A percentile compares a stretch with the other conserved stretches of the same genome.
phyloP scores from a whole-genome alignment of 225 moss, liverwort and hornwort species.

The Lunularia cruciata region DNA sequence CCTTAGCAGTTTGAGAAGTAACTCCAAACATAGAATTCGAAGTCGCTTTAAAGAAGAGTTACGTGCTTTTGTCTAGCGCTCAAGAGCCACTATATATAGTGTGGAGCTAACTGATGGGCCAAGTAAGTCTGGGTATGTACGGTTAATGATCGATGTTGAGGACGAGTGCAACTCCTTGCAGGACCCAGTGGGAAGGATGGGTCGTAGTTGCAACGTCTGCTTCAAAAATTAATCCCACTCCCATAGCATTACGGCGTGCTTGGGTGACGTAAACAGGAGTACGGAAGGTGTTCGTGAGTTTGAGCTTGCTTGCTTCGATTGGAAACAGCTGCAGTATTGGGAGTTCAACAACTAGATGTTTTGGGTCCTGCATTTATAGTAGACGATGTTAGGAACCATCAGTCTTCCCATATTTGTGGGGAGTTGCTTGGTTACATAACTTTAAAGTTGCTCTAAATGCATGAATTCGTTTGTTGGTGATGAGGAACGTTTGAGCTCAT shows the following conservation, averaged over 20 bases:
- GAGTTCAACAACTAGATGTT: conserved; percentile 74
- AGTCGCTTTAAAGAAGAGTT: no score
- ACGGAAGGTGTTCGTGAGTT: conserved; percentile 86
- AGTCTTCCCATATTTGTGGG: no score
- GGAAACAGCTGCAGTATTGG: conserved; percentile 85
- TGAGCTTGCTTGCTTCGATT: conserved; percentile 85
- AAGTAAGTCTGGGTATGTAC: no score
- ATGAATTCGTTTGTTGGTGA: no score
- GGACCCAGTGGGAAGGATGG: conserved; percentile 86
- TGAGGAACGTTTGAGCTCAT: no score
- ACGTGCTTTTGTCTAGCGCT: no score
- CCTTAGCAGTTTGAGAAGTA: no score
- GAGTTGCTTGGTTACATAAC: no score
- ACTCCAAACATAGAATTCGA: no score
- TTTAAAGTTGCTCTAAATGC: no score
- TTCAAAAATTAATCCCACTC: conserved; percentile 88
- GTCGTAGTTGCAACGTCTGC: conserved; percentile 77
- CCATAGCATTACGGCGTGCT: conserved; percentile 91
- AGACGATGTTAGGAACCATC: background rate
- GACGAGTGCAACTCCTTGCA: conserved; percentile 87
- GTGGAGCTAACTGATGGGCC: no score
- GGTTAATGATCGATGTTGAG: conserved; percentile 73
- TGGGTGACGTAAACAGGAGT: conserved; percentile 91
- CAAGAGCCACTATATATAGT: no score
- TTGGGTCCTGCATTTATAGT: conserved; percentile 58